These are phyloP conservation scores for Leersia perrieri DNA, from an alignment of 176 grass and related monocot genomes.

Conservation along the genomic window DNA sequence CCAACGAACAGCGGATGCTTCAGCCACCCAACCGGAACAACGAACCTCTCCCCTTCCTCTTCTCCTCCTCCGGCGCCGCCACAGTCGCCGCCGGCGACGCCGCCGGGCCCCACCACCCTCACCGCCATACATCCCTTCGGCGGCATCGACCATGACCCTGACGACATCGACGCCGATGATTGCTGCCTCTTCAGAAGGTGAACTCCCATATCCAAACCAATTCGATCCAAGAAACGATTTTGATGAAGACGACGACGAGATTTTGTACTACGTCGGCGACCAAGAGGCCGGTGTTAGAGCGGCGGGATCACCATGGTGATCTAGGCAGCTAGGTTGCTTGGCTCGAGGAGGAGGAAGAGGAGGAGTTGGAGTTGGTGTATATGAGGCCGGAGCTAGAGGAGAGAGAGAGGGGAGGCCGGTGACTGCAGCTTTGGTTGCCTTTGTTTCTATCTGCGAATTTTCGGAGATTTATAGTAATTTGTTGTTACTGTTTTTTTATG, in stretches of 20 bases:
- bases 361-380: background rate
- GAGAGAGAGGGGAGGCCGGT: too few species aligned
- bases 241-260: too few species aligned
- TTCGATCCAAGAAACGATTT: constrained; percentile 11
- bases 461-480: too few species aligned
- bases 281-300: background rate
- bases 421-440: background rate
- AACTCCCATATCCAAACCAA: constrained; percentile 15
- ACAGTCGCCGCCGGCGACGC: too few species aligned
- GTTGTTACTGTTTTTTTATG: background rate
- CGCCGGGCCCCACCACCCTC: constrained; percentile 49
- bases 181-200: constrained; percentile 48
- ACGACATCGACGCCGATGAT: constrained; percentile 35
- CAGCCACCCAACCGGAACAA: constrained; percentile 77
- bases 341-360: background rate
- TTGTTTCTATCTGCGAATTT: background rate
- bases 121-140: constrained; percentile 91
- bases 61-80: too few species aligned
- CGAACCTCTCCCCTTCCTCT: constrained; percentile 52
- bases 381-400: background rate
- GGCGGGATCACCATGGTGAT: background rate
- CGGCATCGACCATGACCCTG: constrained; percentile 25
- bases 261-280: background rate
- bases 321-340: background rate
- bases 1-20: constrained; percentile 81